phyloP scores from a whole-genome alignment of 2,329 filamentous ascomycete genomes.

The Elsinoe batatas region DNA sequence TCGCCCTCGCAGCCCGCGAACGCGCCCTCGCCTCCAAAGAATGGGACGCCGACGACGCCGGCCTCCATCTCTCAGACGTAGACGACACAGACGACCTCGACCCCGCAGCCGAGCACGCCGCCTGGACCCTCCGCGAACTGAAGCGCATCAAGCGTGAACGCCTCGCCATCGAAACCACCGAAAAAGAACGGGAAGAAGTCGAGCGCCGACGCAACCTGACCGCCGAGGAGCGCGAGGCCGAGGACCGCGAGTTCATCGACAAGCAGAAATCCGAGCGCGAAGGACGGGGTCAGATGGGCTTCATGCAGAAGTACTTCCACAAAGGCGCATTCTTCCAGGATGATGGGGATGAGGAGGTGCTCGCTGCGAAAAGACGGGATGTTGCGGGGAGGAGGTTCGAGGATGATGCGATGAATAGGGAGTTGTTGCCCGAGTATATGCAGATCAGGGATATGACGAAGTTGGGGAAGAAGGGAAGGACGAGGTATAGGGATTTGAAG shows the following conservation, averaged over 20 bases:
- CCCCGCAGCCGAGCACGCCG: constrained; percentile 76
- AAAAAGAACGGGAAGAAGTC: constrained; percentile 78
- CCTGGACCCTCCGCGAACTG: constrained; percentile 89
- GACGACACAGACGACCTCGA: constrained; percentile 85
- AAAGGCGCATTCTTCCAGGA: constrained; percentile 93
- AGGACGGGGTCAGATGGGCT: constrained; percentile 67
- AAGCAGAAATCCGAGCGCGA: constrained; percentile 69
- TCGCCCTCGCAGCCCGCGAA: constrained; percentile 69
- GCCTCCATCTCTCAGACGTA: constrained; percentile 54
- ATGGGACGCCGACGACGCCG: constrained; percentile 62
- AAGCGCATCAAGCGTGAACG: constrained; percentile 80
- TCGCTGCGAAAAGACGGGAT: constrained; percentile 70
- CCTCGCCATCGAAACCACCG: constrained; percentile 70
- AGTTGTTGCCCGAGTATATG: constrained; percentile 79
- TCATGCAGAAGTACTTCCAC: constrained; percentile 94
- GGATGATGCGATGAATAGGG: constrained; percentile 74
- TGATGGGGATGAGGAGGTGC: constrained; percentile 52
- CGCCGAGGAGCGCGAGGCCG: constrained; percentile 71
- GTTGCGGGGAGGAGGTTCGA: constrained; percentile 75
- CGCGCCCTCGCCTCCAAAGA: constrained; percentile 67
- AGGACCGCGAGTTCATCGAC: constrained; percentile 70
- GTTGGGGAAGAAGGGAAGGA: constrained; percentile 82
- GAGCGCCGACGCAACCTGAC: constrained; percentile 81
- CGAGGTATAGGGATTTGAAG: constrained; percentile 80
- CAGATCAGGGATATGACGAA: constrained; percentile 91